Evolutionary conservation across 257 asterid species (phyloP), one percentile per base, ranked within the genome.

Genomic region (Catharanthus roseus): DNA sequence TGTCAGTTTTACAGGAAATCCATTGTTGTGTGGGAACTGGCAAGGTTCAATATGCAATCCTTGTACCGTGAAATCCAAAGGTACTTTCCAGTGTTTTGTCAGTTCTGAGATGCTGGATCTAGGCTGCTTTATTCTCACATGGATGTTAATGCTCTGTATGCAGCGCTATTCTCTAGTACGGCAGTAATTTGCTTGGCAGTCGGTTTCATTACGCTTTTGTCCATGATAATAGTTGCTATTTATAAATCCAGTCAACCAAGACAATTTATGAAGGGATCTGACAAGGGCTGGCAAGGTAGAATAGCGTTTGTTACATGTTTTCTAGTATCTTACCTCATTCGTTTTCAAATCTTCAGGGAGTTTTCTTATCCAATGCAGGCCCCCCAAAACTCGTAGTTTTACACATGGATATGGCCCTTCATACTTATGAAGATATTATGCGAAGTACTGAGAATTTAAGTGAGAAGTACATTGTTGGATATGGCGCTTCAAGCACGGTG

Each of bases 371-470:
- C 12, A 10, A 36, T 62, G 10, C 79, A 89, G 96, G 95, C 67
- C 77, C 90, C 1, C 84, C 97, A 1, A 95, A 91, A 51, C 80
- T 95, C 28, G 96, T 95, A 24, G 85, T 88, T 74, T 95, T 95
- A 76, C 97, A 89, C 75, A 88, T 91, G 97, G 99, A 91, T 65
- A 83, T 95, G 97, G 96, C 99, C 15, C 86, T 91, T 73, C 95
- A 95, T 49, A 84, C 97, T 5, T 95, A 95, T 6, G 98, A 91
- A 58, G 99, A 95, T 72, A 88, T 95, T 31, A 87, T 95, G 97
- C 79, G 88, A 67, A 87, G 91, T 42, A 95, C 99, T 26, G 99
- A 95, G 80, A 88, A 95, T 66, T 74, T 95, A 51, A 89, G 88
- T 38, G 99, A 91, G 83, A 91, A 84, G 75, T 91, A 87, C 84